Conservation (phyloP, 2,329 filamentous ascomycete genomes). For the Penicillium rolfsii region DNA sequence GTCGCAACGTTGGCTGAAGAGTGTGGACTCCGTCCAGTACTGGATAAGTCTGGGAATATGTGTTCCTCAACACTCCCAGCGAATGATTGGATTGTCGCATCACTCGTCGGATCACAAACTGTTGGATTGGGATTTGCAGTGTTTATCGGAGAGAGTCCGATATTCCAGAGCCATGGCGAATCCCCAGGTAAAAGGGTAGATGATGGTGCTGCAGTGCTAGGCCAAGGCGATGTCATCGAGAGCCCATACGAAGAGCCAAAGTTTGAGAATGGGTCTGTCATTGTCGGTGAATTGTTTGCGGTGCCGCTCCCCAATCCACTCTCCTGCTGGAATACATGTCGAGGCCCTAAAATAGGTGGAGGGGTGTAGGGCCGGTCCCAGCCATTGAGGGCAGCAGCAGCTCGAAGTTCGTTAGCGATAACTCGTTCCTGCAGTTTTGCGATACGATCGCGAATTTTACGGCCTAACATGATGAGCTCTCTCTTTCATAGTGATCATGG, state of each 20-base stretch:
- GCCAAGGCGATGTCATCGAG: conserved; percentile 7
- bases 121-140: neutral
- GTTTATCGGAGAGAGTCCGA: neutral
- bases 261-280: conserved; percentile 11
- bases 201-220: neutral
- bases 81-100: neutral
- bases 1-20: neutral
- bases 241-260: conserved; percentile 9
- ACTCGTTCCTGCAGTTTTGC: conserved; percentile 42
- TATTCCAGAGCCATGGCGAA: neutral
- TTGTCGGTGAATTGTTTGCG: conserved; percentile 3
- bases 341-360: conserved; percentile 14
- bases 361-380: conserved; percentile 32
- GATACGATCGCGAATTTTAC: conserved; percentile 41
- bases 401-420: conserved; percentile 39
- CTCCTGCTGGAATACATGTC: conserved; percentile 12
- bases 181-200: neutral
- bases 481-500: neutral
- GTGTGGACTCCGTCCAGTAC: neutral
- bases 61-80: neutral
- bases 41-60: neutral
- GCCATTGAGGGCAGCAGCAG: conserved; percentile 33
- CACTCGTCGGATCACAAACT: neutral
- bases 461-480: conserved; percentile 22
- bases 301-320: conserved; percentile 5